A percentile compares a stretch with the other conserved stretches of the same genome.
phyloP scores from a whole-genome alignment of 73 alveolate genomes.

The Paraurostyla sp. region DNA sequence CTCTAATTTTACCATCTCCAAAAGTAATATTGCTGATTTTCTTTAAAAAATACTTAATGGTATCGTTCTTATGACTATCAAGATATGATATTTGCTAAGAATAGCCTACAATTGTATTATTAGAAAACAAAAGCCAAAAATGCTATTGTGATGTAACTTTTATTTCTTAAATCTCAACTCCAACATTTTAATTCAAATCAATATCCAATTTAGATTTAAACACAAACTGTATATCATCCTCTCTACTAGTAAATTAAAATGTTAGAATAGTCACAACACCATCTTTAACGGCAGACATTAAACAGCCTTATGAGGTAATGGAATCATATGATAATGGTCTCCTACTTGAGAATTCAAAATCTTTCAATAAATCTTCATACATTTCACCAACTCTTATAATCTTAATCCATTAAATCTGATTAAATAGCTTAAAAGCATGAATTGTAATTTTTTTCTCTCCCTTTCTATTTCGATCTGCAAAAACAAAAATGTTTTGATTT shows the following conservation, averaged over 20 bases:
- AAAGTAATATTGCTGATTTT: no score
- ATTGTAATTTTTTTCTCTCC: not conserved
- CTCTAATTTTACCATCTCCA: no score
- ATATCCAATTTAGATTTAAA: not conserved
- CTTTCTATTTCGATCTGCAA: not conserved
- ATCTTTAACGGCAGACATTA: not conserved
- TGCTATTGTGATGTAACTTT: not conserved
- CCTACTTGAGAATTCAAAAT: not conserved
- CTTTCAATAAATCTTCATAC: not conserved
- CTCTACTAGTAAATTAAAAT: not conserved
- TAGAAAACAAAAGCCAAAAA: not conserved
- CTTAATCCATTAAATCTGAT: not conserved
- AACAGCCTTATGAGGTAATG: not conserved
- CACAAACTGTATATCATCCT: not conserved
- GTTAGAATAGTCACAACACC: not conserved
- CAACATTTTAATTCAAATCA: not conserved
- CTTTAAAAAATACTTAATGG: no score
- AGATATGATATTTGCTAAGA: no score
- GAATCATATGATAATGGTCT: not conserved
- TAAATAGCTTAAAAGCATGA: not conserved
- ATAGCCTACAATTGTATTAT: no score
- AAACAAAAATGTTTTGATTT: not conserved
- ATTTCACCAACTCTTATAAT: not conserved
- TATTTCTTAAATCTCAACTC: not conserved
- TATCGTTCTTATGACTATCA: no score